Evolutionary conservation across 208 protist genomes (phyloP).

Genomic region (Acanthamoeba royreba): DNA sequence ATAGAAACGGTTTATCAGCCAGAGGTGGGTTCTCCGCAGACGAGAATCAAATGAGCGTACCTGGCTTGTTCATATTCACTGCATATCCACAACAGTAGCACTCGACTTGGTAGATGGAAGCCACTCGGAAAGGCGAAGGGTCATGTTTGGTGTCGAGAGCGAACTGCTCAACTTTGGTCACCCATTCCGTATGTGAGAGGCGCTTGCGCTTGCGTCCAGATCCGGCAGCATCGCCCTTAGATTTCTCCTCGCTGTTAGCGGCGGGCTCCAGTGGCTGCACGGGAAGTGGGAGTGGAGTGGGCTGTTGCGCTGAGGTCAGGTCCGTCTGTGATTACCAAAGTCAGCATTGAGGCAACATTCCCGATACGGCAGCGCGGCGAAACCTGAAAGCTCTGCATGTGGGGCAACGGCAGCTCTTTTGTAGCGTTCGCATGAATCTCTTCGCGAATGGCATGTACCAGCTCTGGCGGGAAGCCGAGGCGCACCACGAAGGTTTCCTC

Average conservation of each 20-base stretch:
- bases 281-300: not conserved
- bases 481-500: not conserved
- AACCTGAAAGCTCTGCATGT: too few relatives aligned
- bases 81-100: conserved; percentile 42
- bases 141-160: not conserved
- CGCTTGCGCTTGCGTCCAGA: not conserved
- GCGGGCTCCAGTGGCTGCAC: not conserved
- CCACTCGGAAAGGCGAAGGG: conserved; percentile 28
- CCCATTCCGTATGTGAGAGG: not conserved
- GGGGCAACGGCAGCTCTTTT: not conserved
- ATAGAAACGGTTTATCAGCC: not conserved
- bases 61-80: conserved; percentile 45
- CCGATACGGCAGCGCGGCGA: too few relatives aligned
- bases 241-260: too few relatives aligned
- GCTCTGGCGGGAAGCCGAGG: not conserved
- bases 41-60: not conserved
- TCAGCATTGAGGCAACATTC: too few relatives aligned
- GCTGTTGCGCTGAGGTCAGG: not conserved
- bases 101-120: conserved; percentile 44
- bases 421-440: not conserved
- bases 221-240: not conserved
- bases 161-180: conserved; percentile 29
- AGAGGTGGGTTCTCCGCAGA: not conserved
- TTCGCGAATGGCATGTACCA: not conserved
- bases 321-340: not conserved